Conservation (phyloP, 371 early-diverging fungal species). For the Saksenaea oblongispora region DNA sequence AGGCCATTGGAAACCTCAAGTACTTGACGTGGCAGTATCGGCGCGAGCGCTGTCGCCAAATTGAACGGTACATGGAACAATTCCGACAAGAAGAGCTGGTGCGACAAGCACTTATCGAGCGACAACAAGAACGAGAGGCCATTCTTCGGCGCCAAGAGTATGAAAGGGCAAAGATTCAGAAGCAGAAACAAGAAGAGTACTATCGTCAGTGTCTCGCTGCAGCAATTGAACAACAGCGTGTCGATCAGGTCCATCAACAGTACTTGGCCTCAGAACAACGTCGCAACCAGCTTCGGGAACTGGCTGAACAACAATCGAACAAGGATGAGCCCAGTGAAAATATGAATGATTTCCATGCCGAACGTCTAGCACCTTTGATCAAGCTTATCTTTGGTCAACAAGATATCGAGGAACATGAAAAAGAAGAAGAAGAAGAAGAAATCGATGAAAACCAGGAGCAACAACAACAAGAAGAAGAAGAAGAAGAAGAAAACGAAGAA, state of each 20-base stretch:
- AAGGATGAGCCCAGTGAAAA: not conserved
- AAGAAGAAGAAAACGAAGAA: not conserved
- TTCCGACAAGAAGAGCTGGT: not conserved
- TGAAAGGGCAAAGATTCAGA: not conserved
- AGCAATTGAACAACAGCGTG: constrained; percentile 22
- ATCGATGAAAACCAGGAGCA: not conserved
- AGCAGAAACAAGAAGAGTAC: constrained; percentile 12
- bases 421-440: not conserved
- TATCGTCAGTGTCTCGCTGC: constrained; percentile 19
- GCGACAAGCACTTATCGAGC: not conserved
- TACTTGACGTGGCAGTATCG: constrained; percentile 21
- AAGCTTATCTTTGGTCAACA: constrained; percentile 2
- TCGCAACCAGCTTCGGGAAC: too few relatives aligned
- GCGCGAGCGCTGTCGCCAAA: constrained; percentile 16
- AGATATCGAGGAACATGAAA: constrained; percentile 2
- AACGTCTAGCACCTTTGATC: not conserved
- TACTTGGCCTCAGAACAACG: not conserved
- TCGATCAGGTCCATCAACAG: constrained; percentile 3
- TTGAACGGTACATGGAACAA: not conserved
- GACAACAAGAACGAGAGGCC: constrained; percentile 3
- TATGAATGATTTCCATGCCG: not conserved
- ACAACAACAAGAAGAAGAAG: not conserved
- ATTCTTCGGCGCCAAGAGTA: constrained; percentile 4
- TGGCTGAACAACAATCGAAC: not conserved
- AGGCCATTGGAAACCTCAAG: constrained; percentile 19